Evolutionary conservation across 805 yeast genomes (phyloP).

Genomic region (Yamadazyma sp.): DNA sequence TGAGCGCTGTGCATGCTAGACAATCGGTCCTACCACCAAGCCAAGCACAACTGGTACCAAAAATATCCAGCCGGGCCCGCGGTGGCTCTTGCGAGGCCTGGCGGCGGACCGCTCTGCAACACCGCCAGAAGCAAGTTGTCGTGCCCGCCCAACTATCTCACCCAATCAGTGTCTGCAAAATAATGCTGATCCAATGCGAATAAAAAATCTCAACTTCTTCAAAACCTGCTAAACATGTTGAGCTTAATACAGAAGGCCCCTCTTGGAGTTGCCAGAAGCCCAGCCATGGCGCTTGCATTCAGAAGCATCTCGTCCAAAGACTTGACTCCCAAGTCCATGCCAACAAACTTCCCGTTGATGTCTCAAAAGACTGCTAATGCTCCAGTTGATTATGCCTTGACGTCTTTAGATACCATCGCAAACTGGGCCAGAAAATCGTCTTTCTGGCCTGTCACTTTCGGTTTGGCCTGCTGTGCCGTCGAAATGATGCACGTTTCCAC

Average conservation of each 20-base stretch:
- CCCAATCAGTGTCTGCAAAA: constrained; percentile 35
- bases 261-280: constrained; percentile 21
- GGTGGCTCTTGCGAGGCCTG: too few relatives aligned
- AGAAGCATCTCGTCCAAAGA: constrained; percentile 26
- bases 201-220: constrained; percentile 3
- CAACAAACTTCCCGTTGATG: constrained; percentile 70
- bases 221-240: constrained; percentile 20
- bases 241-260: constrained; percentile 28
- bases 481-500: constrained; percentile 95
- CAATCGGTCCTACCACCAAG: too few relatives aligned
- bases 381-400: constrained; percentile 76
- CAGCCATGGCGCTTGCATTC: constrained; percentile 8
- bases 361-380: constrained; percentile 54
- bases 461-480: constrained; percentile 90
- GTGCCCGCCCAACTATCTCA: constrained; percentile 8
- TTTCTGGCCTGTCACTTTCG: constrained; percentile 92
- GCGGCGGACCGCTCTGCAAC: too few relatives aligned
- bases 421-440: constrained; percentile 92
- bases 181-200: constrained; percentile 32
- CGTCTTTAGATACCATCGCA: constrained; percentile 77
- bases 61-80: too few relatives aligned
- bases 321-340: constrained; percentile 52
- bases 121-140: neutral
- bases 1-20: too few relatives aligned
- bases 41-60: too few relatives aligned